phyloP scores from a whole-genome alignment of 169 alveolate genomes.

The Babesia divergens region DNA sequence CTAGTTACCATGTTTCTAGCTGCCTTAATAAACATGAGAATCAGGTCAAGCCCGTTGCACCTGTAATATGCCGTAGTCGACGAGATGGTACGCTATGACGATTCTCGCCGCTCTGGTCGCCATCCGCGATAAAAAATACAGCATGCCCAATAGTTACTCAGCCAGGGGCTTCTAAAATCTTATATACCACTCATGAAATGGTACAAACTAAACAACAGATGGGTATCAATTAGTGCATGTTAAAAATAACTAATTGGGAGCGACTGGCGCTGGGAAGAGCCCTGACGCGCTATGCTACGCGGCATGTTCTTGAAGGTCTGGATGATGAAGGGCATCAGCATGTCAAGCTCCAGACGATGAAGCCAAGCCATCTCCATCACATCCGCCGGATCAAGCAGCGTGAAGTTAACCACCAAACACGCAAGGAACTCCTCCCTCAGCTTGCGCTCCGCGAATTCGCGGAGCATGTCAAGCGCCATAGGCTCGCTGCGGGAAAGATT shows the following conservation, averaged over 20 bases:
- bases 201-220: no score
- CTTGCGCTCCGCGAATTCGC: conserved; percentile 84
- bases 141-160: no score
- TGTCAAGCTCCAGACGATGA: conserved; percentile 88
- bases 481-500: conserved; percentile 72
- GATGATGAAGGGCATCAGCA: conserved; percentile 94
- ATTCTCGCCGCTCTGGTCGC: no score
- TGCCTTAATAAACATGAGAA: no score
- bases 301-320: conserved; percentile 84
- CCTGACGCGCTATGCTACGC: conserved; percentile 30
- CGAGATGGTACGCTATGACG: no score
- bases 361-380: conserved; percentile 99
- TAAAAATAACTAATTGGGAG: not conserved
- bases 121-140: no score
- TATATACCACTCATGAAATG: no score
- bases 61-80: no score
- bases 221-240: no score
- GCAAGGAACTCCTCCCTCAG: conserved; percentile 95
- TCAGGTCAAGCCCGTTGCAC: no score
- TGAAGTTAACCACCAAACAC: conserved; percentile 95
- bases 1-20: no score
- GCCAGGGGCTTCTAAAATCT: no score
- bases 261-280: conserved; percentile 5
- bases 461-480: conserved; percentile 88
- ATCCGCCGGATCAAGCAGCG: conserved; percentile 93